Conservation (phyloP, 2,329 filamentous ascomycete genomes). For the Magnaporthales sp. region DNA sequence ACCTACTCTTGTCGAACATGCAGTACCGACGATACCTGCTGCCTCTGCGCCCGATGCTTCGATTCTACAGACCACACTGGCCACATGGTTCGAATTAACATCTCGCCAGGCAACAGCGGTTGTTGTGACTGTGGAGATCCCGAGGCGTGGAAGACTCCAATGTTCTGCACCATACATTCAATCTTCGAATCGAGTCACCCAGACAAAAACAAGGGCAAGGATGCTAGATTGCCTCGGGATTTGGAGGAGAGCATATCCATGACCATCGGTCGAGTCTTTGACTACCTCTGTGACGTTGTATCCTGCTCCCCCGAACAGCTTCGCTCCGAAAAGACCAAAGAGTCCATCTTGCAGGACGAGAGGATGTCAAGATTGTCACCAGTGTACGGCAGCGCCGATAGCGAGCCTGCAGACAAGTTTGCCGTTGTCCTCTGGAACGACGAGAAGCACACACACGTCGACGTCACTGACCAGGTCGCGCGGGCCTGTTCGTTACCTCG, state of each 20-base stretch:
- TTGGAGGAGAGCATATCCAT: slow-evolving; percentile 70
- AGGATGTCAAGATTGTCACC: slow-evolving; percentile 65
- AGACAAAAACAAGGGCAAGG: slow-evolving; percentile 53
- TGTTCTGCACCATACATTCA: slow-evolving; percentile 92
- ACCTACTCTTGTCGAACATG: slow-evolving; percentile 94
- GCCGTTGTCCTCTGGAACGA: slow-evolving; percentile 93
- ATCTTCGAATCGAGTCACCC: slow-evolving; percentile 34
- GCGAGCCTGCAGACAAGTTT: slow-evolving; percentile 64
- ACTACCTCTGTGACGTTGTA: slow-evolving; percentile 96
- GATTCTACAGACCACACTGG: slow-evolving; percentile 90
- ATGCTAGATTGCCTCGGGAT: slow-evolving; percentile 60
- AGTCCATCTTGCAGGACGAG: slow-evolving; percentile 77
- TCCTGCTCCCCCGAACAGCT: slow-evolving; percentile 97
- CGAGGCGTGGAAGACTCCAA: slow-evolving; percentile 83
- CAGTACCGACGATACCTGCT: slow-evolving; percentile 89
- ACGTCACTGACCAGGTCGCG: slow-evolving; percentile 84
- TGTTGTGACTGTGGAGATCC: slow-evolving; percentile 93
- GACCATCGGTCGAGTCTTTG: slow-evolving; percentile 77
- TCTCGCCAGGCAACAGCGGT: slow-evolving; percentile 16
- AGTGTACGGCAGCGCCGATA: slow-evolving; percentile 63
- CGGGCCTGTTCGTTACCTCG: slow-evolving; percentile 72
- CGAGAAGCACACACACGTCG: slow-evolving; percentile 91
- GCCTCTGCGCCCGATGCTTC: slow-evolving; percentile 88
- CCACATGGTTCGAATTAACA: slow-evolving; percentile 77
- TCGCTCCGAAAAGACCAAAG: slow-evolving; percentile 72